A percentile compares a stretch with the other conserved stretches of the same genome.
Conservation (phyloP, 1,284 basidiomycete species). For the Tylopilus sp. region DNA sequence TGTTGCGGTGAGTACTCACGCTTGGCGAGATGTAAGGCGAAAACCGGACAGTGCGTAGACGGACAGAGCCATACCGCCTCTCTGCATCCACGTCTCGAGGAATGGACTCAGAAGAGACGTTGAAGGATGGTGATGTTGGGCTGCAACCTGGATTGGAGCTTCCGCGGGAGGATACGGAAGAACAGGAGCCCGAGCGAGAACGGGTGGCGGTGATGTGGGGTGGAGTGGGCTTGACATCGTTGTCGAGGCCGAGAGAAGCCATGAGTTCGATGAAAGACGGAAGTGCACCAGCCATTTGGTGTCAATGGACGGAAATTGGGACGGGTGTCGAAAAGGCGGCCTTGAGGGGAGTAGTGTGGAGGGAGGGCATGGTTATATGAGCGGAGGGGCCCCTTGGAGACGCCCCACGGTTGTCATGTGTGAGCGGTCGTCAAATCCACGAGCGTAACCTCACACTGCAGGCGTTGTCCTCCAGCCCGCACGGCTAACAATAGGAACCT, state of each 20-base stretch:
- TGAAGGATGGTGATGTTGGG: slow-evolving; percentile 38
- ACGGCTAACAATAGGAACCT: slow-evolving; percentile 37
- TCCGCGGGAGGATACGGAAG: slow-evolving; percentile 31
- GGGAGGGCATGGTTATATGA: slow-evolving; percentile 29
- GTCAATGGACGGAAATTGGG: slow-evolving; percentile 27
- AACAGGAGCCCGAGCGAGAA: slow-evolving; percentile 36
- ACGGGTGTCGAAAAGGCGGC: slow-evolving; percentile 33
- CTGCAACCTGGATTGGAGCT: slow-evolving; percentile 26
- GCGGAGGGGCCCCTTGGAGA: slow-evolving; percentile 31
- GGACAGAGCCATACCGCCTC: slow-evolving; percentile 33
- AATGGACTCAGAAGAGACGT: slow-evolving; percentile 45
- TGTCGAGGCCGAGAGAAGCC: slow-evolving; percentile 71
- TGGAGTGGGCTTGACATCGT: slow-evolving; percentile 34
- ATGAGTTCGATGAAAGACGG: slow-evolving; percentile 84
- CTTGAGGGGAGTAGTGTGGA: slow-evolving; percentile 38
- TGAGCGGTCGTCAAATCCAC: slow-evolving; percentile 39
- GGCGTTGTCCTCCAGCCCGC: slow-evolving; percentile 35
- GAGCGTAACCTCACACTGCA: slow-evolving; percentile 43
- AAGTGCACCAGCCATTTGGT: slow-evolving; percentile 57
- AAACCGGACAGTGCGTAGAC: slow-evolving; percentile 50
- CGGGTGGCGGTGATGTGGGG: slow-evolving; percentile 20
- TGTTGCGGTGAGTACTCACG: slow-evolving; percentile 41
- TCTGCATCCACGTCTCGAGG: slow-evolving; percentile 41
- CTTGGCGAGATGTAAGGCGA: slow-evolving; percentile 60
- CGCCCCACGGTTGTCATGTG: slow-evolving; percentile 40